Percentiles rank a stretch among this genome's conserved stretches.
Conservation (phyloP, 148 eudicot genomes). For the Heliosperma pusillum region DNA sequence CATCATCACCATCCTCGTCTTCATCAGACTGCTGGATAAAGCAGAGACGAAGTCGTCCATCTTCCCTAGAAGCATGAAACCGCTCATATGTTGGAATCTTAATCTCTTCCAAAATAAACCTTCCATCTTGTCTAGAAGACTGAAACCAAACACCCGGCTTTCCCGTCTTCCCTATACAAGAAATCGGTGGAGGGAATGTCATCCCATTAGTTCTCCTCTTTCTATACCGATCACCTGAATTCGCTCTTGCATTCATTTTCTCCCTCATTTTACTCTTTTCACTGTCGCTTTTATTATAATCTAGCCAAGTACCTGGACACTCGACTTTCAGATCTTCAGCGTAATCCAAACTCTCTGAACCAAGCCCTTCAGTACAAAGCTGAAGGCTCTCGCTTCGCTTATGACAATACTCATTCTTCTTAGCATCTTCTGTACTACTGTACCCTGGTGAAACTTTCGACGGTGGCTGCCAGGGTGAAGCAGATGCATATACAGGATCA, state of each 20-base stretch:
- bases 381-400: constrained; percentile 54
- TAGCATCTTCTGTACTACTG: not conserved
- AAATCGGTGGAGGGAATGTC: constrained; percentile 75
- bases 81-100: constrained; percentile 58
- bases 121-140: constrained; percentile 59
- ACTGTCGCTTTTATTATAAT: not conserved
- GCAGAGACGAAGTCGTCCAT: constrained; percentile 61
- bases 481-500: constrained; percentile 15
- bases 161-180: constrained; percentile 66
- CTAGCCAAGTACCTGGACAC: constrained; percentile 14
- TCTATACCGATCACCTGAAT: constrained; percentile 26
- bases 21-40: constrained; percentile 51
- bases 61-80: constrained; percentile 62
- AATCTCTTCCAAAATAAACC: constrained; percentile 66
- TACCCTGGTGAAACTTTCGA: constrained; percentile 12
- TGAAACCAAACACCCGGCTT: constrained; percentile 63
- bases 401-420: constrained; percentile 23
- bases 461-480: constrained; percentile 6
- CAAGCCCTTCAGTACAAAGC: constrained; percentile 84
- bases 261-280: too few relatives aligned
- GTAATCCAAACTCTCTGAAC: constrained; percentile 74
- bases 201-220: constrained; percentile 30
- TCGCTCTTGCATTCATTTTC: constrained; percentile 17
- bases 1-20: constrained; percentile 26
- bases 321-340: constrained; percentile 43